Base-by-base conservation (phyloP, 768 basidiomycete genomes). In the Harrya chromipes region DNA sequence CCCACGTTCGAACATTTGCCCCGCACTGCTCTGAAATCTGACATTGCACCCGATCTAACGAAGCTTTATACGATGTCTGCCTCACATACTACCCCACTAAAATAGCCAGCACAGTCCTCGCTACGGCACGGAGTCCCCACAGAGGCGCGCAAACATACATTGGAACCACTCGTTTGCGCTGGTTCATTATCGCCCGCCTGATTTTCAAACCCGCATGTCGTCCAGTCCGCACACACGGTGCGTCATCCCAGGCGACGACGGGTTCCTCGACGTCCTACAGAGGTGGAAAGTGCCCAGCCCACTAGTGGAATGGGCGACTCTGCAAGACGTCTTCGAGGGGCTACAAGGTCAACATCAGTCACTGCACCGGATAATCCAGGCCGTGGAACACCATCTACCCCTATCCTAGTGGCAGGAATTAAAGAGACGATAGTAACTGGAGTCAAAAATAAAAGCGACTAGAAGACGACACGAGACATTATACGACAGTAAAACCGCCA, bases 121-220 rank as follows among this genome's bases (percentile, higher is more conserved):
- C 86, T 39, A 80, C 73, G 79, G 57, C 76, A 77, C 43, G 77
- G 81, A 85, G 87, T 88, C 86, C 86, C 84, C 83, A 83, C 80
- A 82, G 81, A 78, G 77, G 84, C 84, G 62, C 61, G 63, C 63
- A 65, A 54, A 55, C 43, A 47, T 26, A n/a, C 12, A 36, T 24
- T 68, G 42, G 64, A 68, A 71, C 79, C 74, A 75, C 73, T 82
- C 74, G 71, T 72, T 69, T 71, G 74, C 75, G 73, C 72, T 66
- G 55, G 49, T 54, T 65, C 65, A 12, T 27, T 65, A 3, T 66
- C 23, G 59, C 58, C 62, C 58, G 46, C 8, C 6, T 19, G 12
- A 26, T 13, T 43, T 31, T 11, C 29, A 13, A 29, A 33, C 33
- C 33, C 33, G 14, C 33, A 33, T 16, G 27, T 23, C 35, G 34